Base-by-base conservation (phyloP, 441 rosid genomes). In the Melastoma candidum region DNA sequence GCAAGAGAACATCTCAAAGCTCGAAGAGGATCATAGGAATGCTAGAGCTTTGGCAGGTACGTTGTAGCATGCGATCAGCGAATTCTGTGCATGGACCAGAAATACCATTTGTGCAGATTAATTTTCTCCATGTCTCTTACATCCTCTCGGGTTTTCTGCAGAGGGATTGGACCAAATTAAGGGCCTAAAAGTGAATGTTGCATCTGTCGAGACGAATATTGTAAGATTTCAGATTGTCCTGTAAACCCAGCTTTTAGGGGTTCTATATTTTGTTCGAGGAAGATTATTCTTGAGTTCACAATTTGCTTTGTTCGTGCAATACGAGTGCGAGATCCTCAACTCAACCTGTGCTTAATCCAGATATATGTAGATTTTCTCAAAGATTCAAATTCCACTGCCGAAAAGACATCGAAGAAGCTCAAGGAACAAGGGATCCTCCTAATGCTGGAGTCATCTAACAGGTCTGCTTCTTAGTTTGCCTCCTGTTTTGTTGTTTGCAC, bases 191-290 rank as follows among this genome's bases (percentile, higher is more conserved):
- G 86, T 80, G 58, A 69, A 93, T 61, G 73, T 74, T 5, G 74
- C 79, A 44, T 71, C 92, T 2, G 90, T 85, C 48, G 92, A 88
- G 75, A 93, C 97, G 48, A 88, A 93, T 65, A 85, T 93, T 8
- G 97, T 93, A 66, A 82, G 98, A 32, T 32, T 2, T 4, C 6
- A 8, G 41, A 32, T 32, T 32, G 41, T 32, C 41, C 41, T 32
- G 41, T 32, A 32, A 32, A 32, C 1, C 7, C 6, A 32, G 41
- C 41, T 32, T 32, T 32, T 32, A 32, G 6, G 41, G 41, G 8
- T 8, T 32, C 41, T 6, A 17, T 17, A 17, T 24, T 32, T 49
- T 51, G 36, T 47, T 44, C 17, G 10, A 43, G 47, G 17, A 8
- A 10, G 7, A 52, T 39, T 12, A 3, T 4, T 26, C 48, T 14